Percentiles rank a stretch among this genome's conserved stretches.
These are phyloP conservation scores for Pseudoturritis turrita DNA, from an alignment of 345 rosid species.

Conservation along the genomic window DNA sequence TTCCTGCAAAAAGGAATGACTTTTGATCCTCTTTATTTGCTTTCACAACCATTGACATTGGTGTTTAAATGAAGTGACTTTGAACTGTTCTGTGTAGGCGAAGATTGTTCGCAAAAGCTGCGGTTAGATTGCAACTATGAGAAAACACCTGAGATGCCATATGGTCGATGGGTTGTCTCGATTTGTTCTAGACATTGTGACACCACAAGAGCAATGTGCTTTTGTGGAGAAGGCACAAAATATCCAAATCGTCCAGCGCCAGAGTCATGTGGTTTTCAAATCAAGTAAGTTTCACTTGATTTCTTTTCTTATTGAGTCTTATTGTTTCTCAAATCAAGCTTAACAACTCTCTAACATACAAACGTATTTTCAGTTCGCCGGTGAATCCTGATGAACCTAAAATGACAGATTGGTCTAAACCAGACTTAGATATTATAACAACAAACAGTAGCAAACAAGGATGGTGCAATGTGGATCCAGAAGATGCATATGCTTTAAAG, in stretches of 20 bases:
- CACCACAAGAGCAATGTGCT: slow-evolving; percentile 90
- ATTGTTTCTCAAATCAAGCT: neutral
- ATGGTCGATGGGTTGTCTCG: slow-evolving; percentile 88
- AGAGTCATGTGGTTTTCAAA: slow-evolving; percentile 83
- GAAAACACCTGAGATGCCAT: slow-evolving; percentile 63
- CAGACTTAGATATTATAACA: slow-evolving; percentile 74
- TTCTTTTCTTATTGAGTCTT: neutral
- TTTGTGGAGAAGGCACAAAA: slow-evolving; percentile 96
- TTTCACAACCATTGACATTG: slow-evolving; percentile 12
- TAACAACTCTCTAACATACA: slow-evolving; percentile 8
- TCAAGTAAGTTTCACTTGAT: slow-evolving; percentile 46
- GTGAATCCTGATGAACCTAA: slow-evolving; percentile 58
- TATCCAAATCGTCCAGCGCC: slow-evolving; percentile 93
- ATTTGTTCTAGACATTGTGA: slow-evolving; percentile 86
- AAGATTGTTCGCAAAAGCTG: slow-evolving; percentile 64
- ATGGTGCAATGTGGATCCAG: slow-evolving; percentile 96
- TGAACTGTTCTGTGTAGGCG: slow-evolving; percentile 44
- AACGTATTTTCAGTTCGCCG: slow-evolving; percentile 48
- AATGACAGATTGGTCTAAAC: slow-evolving; percentile 68
- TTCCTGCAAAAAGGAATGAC: neutral
- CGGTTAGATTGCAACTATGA: slow-evolving; percentile 70
- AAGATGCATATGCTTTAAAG: slow-evolving; percentile 58
- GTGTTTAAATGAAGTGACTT: neutral
- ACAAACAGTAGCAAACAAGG: slow-evolving; percentile 73
- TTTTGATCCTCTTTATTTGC: neutral